Evolutionary conservation across 257 asterid species (phyloP).

Genomic region (Capsicum baccatum): DNA sequence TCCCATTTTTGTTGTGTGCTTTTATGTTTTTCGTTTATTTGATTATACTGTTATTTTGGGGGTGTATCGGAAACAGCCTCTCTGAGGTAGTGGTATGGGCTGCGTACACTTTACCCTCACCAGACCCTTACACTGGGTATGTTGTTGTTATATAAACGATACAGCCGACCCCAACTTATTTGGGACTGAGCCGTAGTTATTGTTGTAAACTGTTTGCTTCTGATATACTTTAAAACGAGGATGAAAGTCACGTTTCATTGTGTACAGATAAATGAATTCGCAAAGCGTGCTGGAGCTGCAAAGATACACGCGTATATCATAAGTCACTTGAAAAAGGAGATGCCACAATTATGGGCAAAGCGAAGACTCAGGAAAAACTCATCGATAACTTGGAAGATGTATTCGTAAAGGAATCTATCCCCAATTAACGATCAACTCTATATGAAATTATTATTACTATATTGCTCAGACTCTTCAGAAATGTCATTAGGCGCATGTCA

Average conservation of each 20-base stretch:
- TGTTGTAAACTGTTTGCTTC: background rate
- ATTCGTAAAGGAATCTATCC: slow-evolving; percentile 73
- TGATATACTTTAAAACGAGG: background rate
- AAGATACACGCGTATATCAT: slow-evolving; percentile 90
- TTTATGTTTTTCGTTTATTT: no score
- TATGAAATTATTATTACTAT: background rate
- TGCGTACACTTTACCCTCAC: no score
- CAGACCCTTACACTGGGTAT: no score
- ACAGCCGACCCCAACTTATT: background rate
- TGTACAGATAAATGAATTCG: slow-evolving; percentile 89
- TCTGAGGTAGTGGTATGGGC: no score
- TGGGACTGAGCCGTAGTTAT: background rate
- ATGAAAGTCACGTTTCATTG: background rate
- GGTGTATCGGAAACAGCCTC: no score
- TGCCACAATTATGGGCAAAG: slow-evolving; percentile 99
- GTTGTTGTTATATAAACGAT: no score
- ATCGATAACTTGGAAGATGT: slow-evolving; percentile 74
- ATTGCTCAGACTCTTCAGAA: background rate
- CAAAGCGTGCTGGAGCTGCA: slow-evolving; percentile 95
- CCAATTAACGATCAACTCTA: background rate
- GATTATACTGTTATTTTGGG: no score
- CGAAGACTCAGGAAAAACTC: slow-evolving; percentile 85
- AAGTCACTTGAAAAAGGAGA: slow-evolving; percentile 82
- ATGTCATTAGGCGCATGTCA: accelerated
- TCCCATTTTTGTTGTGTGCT: no score